These are phyloP conservation scores for Starmerella floris DNA, from an alignment of 805 yeast species.

Conservation along the genomic window DNA sequence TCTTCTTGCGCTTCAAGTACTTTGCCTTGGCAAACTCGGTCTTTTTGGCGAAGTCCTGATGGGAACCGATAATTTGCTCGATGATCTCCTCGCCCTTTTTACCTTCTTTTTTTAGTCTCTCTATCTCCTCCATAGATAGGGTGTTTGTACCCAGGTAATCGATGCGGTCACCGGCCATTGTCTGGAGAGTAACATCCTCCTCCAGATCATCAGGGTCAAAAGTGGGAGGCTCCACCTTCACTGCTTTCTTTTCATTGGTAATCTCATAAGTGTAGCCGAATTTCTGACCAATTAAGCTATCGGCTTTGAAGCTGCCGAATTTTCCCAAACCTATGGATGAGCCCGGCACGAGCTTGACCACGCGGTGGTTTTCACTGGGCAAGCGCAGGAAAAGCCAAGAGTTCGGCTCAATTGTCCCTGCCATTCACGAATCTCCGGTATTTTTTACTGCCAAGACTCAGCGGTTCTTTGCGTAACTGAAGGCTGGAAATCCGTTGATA, in stretches of 20 bases:
- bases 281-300: constrained; percentile 63
- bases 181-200: constrained; percentile 38
- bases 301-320: constrained; percentile 72
- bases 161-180: constrained; percentile 51
- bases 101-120: constrained; percentile 60
- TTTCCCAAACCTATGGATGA: constrained; percentile 68
- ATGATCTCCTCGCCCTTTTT: constrained; percentile 69
- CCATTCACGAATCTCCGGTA: no score
- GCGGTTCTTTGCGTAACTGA: no score
- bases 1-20: constrained; percentile 80
- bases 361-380: constrained; percentile 69
- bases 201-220: constrained; percentile 26
- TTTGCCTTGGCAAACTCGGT: constrained; percentile 84
- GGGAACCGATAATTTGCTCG: constrained; percentile 67
- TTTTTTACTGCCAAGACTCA: no score
- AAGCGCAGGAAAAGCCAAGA: constrained; percentile 54
- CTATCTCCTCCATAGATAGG: constrained; percentile 68
- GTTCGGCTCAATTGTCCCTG: constrained; percentile 31
- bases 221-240: constrained; percentile 23
- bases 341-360: constrained; percentile 51
- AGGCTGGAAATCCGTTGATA: no score
- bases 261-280: constrained; percentile 88
- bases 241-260: constrained; percentile 34
- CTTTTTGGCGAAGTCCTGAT: constrained; percentile 75
- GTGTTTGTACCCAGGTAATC: constrained; percentile 60